phyloP scores from a whole-genome alignment of 2,329 filamentous ascomycete genomes.

The Aspergillus felis region DNA sequence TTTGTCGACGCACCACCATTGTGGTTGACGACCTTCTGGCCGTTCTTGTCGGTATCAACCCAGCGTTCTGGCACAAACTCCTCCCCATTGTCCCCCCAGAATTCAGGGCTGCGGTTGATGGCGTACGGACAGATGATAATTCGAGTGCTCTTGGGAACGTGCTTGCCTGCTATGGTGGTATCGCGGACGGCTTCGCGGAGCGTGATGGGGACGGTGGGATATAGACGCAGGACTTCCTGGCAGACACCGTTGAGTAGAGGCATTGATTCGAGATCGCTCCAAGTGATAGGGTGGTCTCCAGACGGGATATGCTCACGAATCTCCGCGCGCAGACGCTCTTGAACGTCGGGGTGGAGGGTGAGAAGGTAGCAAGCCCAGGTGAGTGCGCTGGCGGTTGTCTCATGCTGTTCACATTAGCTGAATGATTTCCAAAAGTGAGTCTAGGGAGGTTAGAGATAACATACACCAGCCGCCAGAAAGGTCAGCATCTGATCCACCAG shows the following conservation, averaged over 20 bases:
- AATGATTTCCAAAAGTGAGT: too few relatives aligned
- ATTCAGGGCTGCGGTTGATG: slow-evolving; percentile 62
- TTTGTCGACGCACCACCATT: slow-evolving; percentile 43
- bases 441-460: neutral
- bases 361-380: slow-evolving; percentile 54
- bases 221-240: slow-evolving; percentile 62
- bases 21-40: slow-evolving; percentile 47
- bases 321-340: slow-evolving; percentile 49
- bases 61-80: slow-evolving; percentile 76
- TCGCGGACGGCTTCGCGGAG: slow-evolving; percentile 38
- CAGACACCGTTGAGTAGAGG: slow-evolving; percentile 75
- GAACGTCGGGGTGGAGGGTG: slow-evolving; percentile 47
- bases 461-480: slow-evolving; percentile 38
- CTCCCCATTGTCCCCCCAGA: slow-evolving; percentile 72
- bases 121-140: slow-evolving; percentile 65
- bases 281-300: slow-evolving; percentile 22
- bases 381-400: slow-evolving; percentile 54
- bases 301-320: slow-evolving; percentile 46
- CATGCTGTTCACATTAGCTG: slow-evolving; percentile 35
- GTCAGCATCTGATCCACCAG: slow-evolving; percentile 43
- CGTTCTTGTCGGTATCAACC: slow-evolving; percentile 58
- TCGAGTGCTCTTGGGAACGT: slow-evolving; percentile 65
- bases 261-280: slow-evolving; percentile 58
- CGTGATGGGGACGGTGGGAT: slow-evolving; percentile 39
- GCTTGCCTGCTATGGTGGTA: slow-evolving; percentile 58